Percentiles rank a stretch among this genome's conserved stretches.
These are phyloP conservation scores for Cercophora scortea DNA, from an alignment of 495 filamentous ascomycete genomes.

Conservation along the genomic window DNA sequence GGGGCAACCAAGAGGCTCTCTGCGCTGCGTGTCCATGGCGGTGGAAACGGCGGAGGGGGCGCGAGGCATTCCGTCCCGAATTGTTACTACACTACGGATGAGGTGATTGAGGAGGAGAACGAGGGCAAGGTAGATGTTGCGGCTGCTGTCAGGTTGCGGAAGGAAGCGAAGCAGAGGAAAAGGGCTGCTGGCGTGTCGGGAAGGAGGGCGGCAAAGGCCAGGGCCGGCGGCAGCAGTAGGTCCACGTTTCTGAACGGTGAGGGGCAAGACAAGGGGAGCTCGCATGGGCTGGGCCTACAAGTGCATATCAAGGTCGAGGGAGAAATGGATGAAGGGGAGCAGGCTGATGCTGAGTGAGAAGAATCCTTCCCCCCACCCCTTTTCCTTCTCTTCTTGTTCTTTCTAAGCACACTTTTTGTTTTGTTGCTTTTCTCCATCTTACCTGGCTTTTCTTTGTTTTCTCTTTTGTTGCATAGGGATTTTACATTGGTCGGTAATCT, in stretches of 20 bases:
- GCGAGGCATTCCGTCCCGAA: neutral
- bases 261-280: neutral
- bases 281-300: neutral
- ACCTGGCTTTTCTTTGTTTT: no score
- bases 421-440: neutral
- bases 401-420: neutral
- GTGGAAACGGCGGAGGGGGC: neutral
- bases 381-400: no score
- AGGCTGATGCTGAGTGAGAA: slow-evolving; percentile 8
- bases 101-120: slow-evolving; percentile 11
- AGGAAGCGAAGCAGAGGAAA: slow-evolving; percentile 22
- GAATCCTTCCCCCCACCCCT: neutral
- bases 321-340: slow-evolving; percentile 8
- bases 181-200: slow-evolving; percentile 8
- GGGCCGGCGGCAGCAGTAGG: neutral
- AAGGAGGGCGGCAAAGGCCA: slow-evolving; percentile 2
- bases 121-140: slow-evolving; percentile 17
- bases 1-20: neutral
- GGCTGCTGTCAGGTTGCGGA: slow-evolving; percentile 20
- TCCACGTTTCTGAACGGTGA: neutral
- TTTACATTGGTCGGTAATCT: no score
- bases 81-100: neutral
- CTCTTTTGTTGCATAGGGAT: no score
- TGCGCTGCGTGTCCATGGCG: neutral
- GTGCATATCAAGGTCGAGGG: neutral